Evolutionary conservation across 305 asterid species (phyloP).

Genomic region (Fraxinus paxiana): DNA sequence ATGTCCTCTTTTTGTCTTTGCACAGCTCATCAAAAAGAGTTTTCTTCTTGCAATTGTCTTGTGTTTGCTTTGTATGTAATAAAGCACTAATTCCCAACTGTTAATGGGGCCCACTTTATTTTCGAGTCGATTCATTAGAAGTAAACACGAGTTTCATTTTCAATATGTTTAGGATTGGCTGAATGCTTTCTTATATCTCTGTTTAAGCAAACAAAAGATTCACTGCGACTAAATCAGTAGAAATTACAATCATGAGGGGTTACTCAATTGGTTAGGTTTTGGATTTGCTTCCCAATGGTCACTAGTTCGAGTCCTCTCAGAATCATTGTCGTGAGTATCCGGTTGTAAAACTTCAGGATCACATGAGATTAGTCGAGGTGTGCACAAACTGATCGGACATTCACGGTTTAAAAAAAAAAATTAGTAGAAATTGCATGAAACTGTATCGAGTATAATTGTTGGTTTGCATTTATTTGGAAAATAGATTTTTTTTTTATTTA

Average conservation of each 20-base stretch:
- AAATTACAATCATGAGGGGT: too few species aligned
- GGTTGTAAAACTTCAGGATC: too few species aligned
- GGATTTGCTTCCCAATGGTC: background rate
- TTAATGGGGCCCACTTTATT: background rate
- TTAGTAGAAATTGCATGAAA: background rate
- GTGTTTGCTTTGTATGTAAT: background rate
- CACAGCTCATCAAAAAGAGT: slow-evolving; percentile 4
- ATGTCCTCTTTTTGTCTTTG: slow-evolving; percentile 4
- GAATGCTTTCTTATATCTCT: background rate
- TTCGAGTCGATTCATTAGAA: background rate
- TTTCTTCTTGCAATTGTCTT: background rate
- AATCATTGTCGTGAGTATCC: too few species aligned
- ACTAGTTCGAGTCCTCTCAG: too few species aligned
- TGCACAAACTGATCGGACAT: too few species aligned
- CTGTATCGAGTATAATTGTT: background rate
- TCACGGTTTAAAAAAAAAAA: too few species aligned
- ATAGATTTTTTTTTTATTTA: background rate
- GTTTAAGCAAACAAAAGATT: background rate
- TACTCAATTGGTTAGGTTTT: too few species aligned
- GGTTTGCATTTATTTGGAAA: background rate
- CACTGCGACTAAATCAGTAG: background rate
- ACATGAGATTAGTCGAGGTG: too few species aligned
- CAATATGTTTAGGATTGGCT: background rate
- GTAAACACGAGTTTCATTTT: background rate
- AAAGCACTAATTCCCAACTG: background rate